A percentile compares a stretch with the other conserved stretches of the same genome.
Conservation (phyloP, 257 asterid genomes). For the Ligustrum vulgare region DNA sequence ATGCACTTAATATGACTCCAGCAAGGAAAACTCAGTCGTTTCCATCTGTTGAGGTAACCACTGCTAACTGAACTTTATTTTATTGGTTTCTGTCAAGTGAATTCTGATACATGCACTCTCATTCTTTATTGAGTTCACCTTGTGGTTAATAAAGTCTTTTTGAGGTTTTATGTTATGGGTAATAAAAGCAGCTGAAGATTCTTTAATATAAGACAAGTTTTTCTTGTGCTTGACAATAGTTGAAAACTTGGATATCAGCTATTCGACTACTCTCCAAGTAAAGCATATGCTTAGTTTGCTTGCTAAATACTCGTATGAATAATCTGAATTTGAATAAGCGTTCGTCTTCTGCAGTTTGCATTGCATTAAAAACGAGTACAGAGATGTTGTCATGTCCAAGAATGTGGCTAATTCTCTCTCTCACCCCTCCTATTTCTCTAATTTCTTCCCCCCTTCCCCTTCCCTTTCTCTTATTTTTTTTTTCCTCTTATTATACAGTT, state of each 20-base stretch:
- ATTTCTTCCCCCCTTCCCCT: neutral
- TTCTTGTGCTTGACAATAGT: constrained; percentile 2
- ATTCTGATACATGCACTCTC: neutral
- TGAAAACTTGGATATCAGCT: constrained; percentile 3
- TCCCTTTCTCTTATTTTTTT: neutral
- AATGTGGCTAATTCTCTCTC: neutral
- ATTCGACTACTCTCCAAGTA: neutral
- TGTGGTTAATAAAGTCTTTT: neutral
- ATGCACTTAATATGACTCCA: constrained; percentile 75
- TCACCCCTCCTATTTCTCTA: neutral
- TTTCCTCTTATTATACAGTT: neutral
- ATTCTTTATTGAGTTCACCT: neutral
- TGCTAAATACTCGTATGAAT: neutral
- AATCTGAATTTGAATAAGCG: neutral
- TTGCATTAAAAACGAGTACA: neutral
- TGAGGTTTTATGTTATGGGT: constrained; percentile 5
- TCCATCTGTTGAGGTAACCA: constrained; percentile 55
- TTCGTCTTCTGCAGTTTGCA: neutral
- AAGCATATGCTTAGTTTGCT: constrained; percentile 13
- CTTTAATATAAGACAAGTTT: constrained; percentile 6
- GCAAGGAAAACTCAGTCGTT: constrained; percentile 70
- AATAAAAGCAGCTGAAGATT: neutral
- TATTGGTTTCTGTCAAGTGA: constrained; percentile 11
- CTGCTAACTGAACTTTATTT: constrained; percentile 20
- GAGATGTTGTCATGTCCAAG: neutral